Conservation (phyloP, 2,329 filamentous ascomycete genomes). For the Dryadomyces quercus-mongolicae region DNA sequence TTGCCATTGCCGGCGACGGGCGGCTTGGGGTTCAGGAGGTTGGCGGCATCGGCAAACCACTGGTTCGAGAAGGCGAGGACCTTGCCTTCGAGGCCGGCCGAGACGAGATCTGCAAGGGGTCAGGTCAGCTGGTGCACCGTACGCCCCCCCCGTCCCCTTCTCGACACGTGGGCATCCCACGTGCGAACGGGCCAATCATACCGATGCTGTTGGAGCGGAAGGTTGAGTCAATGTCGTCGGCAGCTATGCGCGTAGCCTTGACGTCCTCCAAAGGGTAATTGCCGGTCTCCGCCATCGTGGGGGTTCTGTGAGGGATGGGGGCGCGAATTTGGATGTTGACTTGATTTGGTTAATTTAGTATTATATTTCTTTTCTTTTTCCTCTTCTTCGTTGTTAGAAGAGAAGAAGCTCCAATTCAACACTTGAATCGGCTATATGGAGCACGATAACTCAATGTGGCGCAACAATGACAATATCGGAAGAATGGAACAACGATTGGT, state of each 20-base stretch:
- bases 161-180: background rate
- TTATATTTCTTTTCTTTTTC: background rate
- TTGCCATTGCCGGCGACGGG: slow-evolving; percentile 53
- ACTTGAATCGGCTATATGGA: too few species aligned
- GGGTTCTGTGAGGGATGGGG: too few species aligned
- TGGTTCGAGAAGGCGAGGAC: slow-evolving; percentile 55
- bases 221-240: slow-evolving; percentile 46
- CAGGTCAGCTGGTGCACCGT: too few species aligned
- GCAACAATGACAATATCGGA: background rate
- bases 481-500: too few species aligned
- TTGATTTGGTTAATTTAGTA: background rate
- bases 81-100: slow-evolving; percentile 47
- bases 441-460: too few species aligned
- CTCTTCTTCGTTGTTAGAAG: too few species aligned
- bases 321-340: too few species aligned
- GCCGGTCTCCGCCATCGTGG: slow-evolving; percentile 21
- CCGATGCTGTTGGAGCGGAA: slow-evolving; percentile 51
- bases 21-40: slow-evolving; percentile 50
- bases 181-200: slow-evolving; percentile 22
- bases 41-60: slow-evolving; percentile 55
- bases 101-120: slow-evolving; percentile 40
- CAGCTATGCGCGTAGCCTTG: slow-evolving; percentile 32
- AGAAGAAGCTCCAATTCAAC: too few species aligned
- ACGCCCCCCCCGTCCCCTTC: too few species aligned
- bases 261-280: slow-evolving; percentile 46